These are phyloP conservation scores for Ceratobasidium papillatum DNA, from an alignment of 1,284 basidiomycete species.

Conservation along the genomic window DNA sequence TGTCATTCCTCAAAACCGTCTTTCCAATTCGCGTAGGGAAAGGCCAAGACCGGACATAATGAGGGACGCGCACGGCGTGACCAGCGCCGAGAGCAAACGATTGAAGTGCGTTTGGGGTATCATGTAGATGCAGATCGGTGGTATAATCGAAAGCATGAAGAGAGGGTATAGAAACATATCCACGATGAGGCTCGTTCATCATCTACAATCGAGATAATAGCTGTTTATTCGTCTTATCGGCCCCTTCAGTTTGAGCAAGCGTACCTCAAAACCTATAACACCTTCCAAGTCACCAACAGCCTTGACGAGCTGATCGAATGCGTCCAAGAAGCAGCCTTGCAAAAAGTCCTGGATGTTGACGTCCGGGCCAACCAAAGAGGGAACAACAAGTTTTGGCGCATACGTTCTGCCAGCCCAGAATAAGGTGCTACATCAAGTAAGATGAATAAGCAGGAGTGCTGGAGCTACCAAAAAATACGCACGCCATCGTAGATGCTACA, in stretches of 20 bases:
- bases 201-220: slow-evolving; percentile 58
- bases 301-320: slow-evolving; percentile 75
- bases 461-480: slow-evolving; percentile 51
- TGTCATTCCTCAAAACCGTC: slow-evolving; percentile 64
- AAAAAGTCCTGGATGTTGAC: slow-evolving; percentile 83
- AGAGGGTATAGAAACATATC: slow-evolving; percentile 85
- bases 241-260: slow-evolving; percentile 37
- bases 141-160: slow-evolving; percentile 92
- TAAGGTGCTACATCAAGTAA: slow-evolving; percentile 60
- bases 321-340: slow-evolving; percentile 82
- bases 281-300: slow-evolving; percentile 77
- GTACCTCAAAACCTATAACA: slow-evolving; percentile 89
- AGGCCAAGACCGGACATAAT: slow-evolving; percentile 85
- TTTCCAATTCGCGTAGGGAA: slow-evolving; percentile 75
- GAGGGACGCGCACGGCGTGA: slow-evolving; percentile 73
- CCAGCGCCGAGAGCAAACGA: slow-evolving; percentile 87
- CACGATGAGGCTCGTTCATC: slow-evolving; percentile 97
- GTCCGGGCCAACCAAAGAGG: slow-evolving; percentile 48
- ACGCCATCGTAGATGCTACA: slow-evolving; percentile 88
- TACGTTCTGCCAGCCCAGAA: slow-evolving; percentile 93
- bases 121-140: slow-evolving; percentile 89
- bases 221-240: neutral
- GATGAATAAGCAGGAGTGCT: neutral
- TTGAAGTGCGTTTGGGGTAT: slow-evolving; percentile 83
- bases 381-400: slow-evolving; percentile 72